phyloP scores from a whole-genome alignment of 2,329 filamentous ascomycete species.

The Beauveria brongniartii region DNA sequence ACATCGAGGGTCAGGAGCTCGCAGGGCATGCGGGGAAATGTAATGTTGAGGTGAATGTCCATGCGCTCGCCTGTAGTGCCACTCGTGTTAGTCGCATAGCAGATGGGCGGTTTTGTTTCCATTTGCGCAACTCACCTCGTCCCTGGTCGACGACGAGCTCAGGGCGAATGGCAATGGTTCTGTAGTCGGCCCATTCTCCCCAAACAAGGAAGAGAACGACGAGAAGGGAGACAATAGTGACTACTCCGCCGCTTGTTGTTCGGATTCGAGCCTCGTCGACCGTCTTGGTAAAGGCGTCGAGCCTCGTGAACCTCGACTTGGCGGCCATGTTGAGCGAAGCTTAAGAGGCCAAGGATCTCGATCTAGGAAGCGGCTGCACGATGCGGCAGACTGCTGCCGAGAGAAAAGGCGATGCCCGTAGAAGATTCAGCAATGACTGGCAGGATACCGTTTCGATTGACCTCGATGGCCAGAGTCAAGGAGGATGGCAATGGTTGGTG shows the following conservation, averaged over 20 bases:
- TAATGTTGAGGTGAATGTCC: slow-evolving; percentile 98
- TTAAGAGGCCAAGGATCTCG: background rate
- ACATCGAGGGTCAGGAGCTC: slow-evolving; percentile 94
- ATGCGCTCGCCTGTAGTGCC: slow-evolving; percentile 74
- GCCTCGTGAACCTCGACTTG: slow-evolving; percentile 90
- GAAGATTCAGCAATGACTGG: background rate
- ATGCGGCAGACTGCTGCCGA: background rate
- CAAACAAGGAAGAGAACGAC: slow-evolving; percentile 82
- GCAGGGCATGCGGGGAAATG: slow-evolving; percentile 88
- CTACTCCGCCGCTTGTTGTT: slow-evolving; percentile 89
- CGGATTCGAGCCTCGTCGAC: slow-evolving; percentile 96
- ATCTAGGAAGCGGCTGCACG: slow-evolving; percentile 1
- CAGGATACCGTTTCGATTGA: background rate
- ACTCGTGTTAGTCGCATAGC: slow-evolving; percentile 16
- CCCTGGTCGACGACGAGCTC: slow-evolving; percentile 96
- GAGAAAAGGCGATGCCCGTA: background rate
- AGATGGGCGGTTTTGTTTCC: background rate
- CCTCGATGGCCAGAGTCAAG: slow-evolving; percentile 19
- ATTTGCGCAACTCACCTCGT: slow-evolving; percentile 53
- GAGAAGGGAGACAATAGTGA: slow-evolving; percentile 84
- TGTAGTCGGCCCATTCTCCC: slow-evolving; percentile 95
- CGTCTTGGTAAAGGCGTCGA: slow-evolving; percentile 98
- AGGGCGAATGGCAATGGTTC: slow-evolving; percentile 75
- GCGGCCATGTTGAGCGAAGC: slow-evolving; percentile 55
- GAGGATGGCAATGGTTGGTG: background rate